These are phyloP conservation scores for Exophiala phaeomuriformis DNA, from an alignment of 2,329 filamentous ascomycete genomes.

Conservation along the genomic window DNA sequence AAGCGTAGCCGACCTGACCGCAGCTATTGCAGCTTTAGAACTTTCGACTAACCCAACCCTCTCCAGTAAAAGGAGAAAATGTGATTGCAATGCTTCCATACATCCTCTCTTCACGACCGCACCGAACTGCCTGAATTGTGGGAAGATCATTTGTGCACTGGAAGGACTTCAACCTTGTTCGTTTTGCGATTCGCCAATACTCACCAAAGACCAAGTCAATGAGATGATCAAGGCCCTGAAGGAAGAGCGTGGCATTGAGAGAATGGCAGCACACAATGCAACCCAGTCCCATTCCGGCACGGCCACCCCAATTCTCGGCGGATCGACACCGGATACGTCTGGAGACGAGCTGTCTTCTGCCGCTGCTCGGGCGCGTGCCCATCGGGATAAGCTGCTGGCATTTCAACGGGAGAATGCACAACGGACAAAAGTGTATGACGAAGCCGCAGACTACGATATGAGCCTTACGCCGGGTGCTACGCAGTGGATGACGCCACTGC, in stretches of 20 bases:
- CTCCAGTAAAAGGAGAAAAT: constrained; percentile 56
- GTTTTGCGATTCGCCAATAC: constrained; percentile 69
- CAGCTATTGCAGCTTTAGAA: constrained; percentile 82
- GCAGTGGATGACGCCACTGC: constrained; percentile 78
- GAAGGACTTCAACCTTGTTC: constrained; percentile 93
- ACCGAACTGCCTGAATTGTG: constrained; percentile 85
- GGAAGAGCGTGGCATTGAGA: constrained; percentile 79
- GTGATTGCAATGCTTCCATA: constrained; percentile 78
- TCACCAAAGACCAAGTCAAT: constrained; percentile 67
- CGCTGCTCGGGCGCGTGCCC: constrained; percentile 47
- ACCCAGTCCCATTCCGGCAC: constrained; percentile 40
- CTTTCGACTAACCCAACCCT: constrained; percentile 81
- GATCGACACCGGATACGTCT: constrained; percentile 30
- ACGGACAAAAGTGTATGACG: constrained; percentile 77
- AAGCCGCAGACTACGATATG: constrained; percentile 64
- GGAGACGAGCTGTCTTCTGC: constrained; percentile 28
- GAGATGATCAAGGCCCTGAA: constrained; percentile 76
- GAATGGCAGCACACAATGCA: constrained; percentile 74
- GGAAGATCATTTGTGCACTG: constrained; percentile 90
- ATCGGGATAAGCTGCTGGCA: constrained; percentile 69
- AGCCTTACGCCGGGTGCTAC: constrained; percentile 54
- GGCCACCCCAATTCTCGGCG: constrained; percentile 30
- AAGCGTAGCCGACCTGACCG: constrained; percentile 51
- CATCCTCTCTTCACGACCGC: constrained; percentile 86
- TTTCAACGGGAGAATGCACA: constrained; percentile 83